Percentiles rank a stretch among this genome's conserved stretches.
Evolutionary conservation across 768 basidiomycete genomes (phyloP).

Genomic region (Boletus insuetus): DNA sequence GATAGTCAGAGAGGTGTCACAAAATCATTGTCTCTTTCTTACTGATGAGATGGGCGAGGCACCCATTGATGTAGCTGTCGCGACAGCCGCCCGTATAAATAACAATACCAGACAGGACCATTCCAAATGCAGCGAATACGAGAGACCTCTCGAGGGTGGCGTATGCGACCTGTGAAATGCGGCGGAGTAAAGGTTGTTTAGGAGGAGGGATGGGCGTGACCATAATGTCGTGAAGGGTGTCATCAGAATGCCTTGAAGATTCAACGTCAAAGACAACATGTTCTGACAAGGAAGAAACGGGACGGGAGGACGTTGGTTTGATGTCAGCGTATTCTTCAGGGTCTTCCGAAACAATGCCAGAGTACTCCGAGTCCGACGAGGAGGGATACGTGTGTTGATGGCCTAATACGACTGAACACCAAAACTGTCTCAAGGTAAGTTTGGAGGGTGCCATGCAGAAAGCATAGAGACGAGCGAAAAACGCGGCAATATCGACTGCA

Average conservation of each 20-base stretch:
- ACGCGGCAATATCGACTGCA: constrained; percentile 50
- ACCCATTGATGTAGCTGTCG: constrained; percentile 72
- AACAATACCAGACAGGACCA: constrained; percentile 67
- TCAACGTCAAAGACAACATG: constrained; percentile 48
- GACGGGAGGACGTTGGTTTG: constrained; percentile 31
- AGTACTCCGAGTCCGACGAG: constrained; percentile 57
- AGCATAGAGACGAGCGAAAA: constrained; percentile 47
- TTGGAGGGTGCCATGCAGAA: constrained; percentile 46
- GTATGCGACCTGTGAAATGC: constrained; percentile 48
- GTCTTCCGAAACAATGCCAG: constrained; percentile 54
- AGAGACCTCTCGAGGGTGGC: constrained; percentile 58
- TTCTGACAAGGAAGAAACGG: constrained; percentile 47
- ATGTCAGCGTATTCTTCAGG: constrained; percentile 54
- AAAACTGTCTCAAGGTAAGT: constrained; percentile 50
- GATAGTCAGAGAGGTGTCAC: not conserved
- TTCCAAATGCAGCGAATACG: constrained; percentile 68
- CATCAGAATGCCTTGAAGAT: constrained; percentile 50
- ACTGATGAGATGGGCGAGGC: constrained; percentile 92
- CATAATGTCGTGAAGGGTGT: constrained; percentile 50
- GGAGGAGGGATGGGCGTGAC: constrained; percentile 8
- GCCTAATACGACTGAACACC: constrained; percentile 55
- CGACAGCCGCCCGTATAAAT: constrained; percentile 89
- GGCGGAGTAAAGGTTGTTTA: constrained; percentile 31
- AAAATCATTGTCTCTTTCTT: constrained; percentile 20
- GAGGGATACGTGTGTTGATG: constrained; percentile 33